Evolutionary conservation across 345 rosid species (phyloP).

Genomic region (Boechera retrofracta): DNA sequence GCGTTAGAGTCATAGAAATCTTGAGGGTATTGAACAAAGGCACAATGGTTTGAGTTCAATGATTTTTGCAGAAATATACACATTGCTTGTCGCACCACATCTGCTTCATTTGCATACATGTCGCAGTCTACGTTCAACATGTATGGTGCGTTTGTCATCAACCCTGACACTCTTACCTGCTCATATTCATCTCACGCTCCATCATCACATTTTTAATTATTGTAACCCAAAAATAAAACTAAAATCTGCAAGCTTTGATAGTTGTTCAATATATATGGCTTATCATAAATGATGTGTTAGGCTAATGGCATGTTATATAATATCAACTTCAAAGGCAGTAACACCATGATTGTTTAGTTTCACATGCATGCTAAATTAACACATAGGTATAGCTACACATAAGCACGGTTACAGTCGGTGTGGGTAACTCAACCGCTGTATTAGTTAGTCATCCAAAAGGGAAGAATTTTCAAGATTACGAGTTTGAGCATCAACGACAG

Average conservation of each 20-base stretch:
- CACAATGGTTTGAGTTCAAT: constrained; percentile 37
- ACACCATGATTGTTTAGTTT: background rate
- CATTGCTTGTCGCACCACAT: constrained; percentile 56
- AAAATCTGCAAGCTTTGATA: constrained; percentile 3
- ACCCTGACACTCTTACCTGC: constrained; percentile 71
- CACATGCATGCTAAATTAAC: background rate
- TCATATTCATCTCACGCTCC: background rate
- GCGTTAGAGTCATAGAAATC: constrained; percentile 48
- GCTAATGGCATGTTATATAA: background rate
- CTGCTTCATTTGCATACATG: constrained; percentile 64
- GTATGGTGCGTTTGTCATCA: constrained; percentile 74
- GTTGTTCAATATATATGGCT: background rate
- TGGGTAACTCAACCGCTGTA: no score
- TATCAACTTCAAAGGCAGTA: background rate
- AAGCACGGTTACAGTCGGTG: background rate
- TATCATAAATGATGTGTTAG: background rate
- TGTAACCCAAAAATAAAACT: background rate
- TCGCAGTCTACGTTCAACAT: constrained; percentile 86
- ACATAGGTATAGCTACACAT: background rate
- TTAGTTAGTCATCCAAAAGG: background rate
- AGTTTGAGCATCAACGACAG: no score
- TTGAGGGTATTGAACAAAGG: constrained; percentile 65
- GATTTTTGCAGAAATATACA: constrained; percentile 50
- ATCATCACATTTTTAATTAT: background rate
- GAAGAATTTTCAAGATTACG: no score